phyloP scores from a whole-genome alignment of 1,139 yeast genomes.

The Arxiozyma heterogenica region DNA sequence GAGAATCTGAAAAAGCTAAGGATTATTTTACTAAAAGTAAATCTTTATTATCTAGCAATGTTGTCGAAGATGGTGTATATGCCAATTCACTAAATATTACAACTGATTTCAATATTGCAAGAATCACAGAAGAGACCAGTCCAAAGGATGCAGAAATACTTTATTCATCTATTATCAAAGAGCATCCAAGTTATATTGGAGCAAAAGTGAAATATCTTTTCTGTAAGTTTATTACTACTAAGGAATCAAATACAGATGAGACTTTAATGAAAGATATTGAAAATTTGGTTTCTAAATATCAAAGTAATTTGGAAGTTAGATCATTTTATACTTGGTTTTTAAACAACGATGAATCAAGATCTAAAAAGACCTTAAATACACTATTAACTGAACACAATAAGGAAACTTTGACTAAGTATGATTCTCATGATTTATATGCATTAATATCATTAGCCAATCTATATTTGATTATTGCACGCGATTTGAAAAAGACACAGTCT shows the following conservation, averaged over 20 bases:
- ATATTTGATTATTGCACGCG: slow-evolving; percentile 76
- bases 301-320: slow-evolving; percentile 69
- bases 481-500: slow-evolving; percentile 42
- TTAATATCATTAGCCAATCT: slow-evolving; percentile 83
- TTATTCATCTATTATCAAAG: slow-evolving; percentile 48
- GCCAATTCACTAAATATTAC: slow-evolving; percentile 35
- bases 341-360: slow-evolving; percentile 37
- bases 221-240: slow-evolving; percentile 33
- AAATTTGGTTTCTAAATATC: slow-evolving; percentile 43
- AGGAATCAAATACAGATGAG: slow-evolving; percentile 27
- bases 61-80: slow-evolving; percentile 7
- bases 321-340: slow-evolving; percentile 91
- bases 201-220: slow-evolving; percentile 68
- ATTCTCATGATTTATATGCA: slow-evolving; percentile 85
- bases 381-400: slow-evolving; percentile 74
- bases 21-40: slow-evolving; percentile 34
- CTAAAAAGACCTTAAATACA: slow-evolving; percentile 38
- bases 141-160: slow-evolving; percentile 29
- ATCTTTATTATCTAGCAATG: slow-evolving; percentile 16
- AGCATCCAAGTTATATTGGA: slow-evolving; percentile 64
- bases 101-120: slow-evolving; percentile 52
- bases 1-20: slow-evolving; percentile 45
- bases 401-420: slow-evolving; percentile 70
- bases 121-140: slow-evolving; percentile 45
- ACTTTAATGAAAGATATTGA: slow-evolving; percentile 46